These are phyloP conservation scores for Penstemon barbatus DNA, from an alignment of 257 asterid genomes.

Conservation along the genomic window DNA sequence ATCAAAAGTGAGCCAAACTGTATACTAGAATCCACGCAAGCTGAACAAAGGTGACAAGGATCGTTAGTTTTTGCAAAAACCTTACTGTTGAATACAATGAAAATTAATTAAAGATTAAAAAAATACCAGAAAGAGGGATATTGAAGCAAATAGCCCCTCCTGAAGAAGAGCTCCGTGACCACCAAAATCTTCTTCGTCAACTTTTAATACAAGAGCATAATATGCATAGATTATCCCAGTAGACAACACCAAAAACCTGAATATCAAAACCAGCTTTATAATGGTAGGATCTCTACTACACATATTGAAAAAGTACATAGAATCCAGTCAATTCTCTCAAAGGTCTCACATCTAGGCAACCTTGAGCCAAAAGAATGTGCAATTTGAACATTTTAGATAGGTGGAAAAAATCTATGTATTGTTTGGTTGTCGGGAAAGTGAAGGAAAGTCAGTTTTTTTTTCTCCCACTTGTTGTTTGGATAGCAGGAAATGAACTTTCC, in stretches of 20 bases:
- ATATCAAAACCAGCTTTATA: conserved; percentile 20
- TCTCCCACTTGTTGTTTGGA: too few species aligned
- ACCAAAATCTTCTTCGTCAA: conserved; percentile 95
- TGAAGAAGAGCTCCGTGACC: conserved; percentile 95
- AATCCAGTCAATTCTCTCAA: background rate
- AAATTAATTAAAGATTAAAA: background rate
- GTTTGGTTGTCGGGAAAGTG: too few species aligned
- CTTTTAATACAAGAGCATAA: conserved; percentile 65
- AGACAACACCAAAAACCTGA: conserved; percentile 73
- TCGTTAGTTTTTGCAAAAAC: conserved; percentile 17
- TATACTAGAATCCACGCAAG: conserved; percentile 87
- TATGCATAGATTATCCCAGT: conserved; percentile 81
- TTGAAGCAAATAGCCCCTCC: conserved; percentile 92
- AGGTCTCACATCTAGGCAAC: background rate
- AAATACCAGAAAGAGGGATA: conserved; percentile 82
- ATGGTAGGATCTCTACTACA: background rate
- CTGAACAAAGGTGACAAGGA: conserved; percentile 42
- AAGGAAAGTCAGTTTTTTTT: too few species aligned
- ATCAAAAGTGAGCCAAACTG: conserved; percentile 95
- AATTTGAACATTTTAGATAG: background rate
- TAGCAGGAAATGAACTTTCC: too few species aligned
- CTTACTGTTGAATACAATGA: background rate
- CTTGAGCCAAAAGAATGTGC: conserved; percentile 4
- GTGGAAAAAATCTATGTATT: background rate
- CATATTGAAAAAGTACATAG: background rate